Conservation (phyloP, 1,284 basidiomycete genomes). For the Gymnopus androsaceus region DNA sequence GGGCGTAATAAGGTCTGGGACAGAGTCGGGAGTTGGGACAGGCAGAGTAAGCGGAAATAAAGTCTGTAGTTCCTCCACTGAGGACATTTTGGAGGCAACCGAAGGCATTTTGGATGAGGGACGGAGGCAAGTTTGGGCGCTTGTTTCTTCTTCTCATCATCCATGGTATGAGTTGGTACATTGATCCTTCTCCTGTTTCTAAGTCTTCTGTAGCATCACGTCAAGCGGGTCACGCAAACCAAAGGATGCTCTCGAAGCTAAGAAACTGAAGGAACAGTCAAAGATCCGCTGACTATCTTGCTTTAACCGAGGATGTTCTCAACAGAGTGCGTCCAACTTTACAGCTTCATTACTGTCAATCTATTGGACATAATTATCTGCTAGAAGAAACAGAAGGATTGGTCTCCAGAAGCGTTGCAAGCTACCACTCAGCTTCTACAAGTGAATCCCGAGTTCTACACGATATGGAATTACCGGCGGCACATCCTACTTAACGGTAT, state of each 20-base stretch:
- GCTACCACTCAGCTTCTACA: conserved; percentile 78
- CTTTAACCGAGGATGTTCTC: conserved; percentile 67
- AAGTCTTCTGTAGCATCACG: conserved; percentile 58
- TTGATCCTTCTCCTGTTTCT: conserved; percentile 4
- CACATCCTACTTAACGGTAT: conserved; percentile 74
- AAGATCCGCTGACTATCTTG: conserved; percentile 78
- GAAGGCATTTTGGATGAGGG: conserved; percentile 43
- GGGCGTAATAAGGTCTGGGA: conserved; percentile 74
- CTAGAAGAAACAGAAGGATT: conserved; percentile 71
- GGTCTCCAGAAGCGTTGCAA: conserved; percentile 68
- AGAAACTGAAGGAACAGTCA: conserved; percentile 66
- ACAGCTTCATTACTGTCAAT: background rate
- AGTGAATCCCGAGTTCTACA: conserved; percentile 89
- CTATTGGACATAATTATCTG: background rate
- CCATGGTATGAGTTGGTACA: conserved; percentile 13
- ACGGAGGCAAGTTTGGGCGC: background rate
- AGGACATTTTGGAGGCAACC: conserved; percentile 43
- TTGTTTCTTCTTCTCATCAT: conserved; percentile 14
- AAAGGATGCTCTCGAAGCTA: conserved; percentile 66
- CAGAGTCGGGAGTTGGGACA: conserved; percentile 77
- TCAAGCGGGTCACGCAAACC: conserved; percentile 70
- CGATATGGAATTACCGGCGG: conserved; percentile 90
- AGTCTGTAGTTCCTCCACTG: conserved; percentile 54
- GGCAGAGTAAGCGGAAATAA: conserved; percentile 85
- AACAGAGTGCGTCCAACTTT: conserved; percentile 50